Percentiles rank a stretch among this genome's conserved stretches.
phyloP scores from a whole-genome alignment of 441 rosid species.

The Arabidopsis hybrid region DNA sequence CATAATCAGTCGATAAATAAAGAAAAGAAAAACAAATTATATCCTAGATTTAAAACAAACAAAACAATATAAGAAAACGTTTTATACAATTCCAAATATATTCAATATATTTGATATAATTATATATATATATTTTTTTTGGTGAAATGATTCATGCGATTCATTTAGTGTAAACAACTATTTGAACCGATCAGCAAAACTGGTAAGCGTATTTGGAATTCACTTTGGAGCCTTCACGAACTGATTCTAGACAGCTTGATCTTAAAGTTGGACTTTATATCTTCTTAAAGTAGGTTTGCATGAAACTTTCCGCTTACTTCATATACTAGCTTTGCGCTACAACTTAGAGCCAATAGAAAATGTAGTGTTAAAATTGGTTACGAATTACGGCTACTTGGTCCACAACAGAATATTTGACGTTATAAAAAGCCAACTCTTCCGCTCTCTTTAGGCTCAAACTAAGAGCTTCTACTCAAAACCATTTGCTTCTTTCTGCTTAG shows the following conservation, averaged over 20 bases:
- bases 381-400: slow-evolving; percentile 1
- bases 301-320: background rate
- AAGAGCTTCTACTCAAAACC: slow-evolving; percentile 12
- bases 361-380: background rate
- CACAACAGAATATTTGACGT: slow-evolving; percentile 11
- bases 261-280: background rate
- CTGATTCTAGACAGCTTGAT: background rate
- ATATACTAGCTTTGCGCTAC: background rate
- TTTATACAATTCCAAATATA: background rate
- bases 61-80: background rate
- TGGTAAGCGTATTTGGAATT: background rate
- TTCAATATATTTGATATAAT: background rate
- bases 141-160: background rate
- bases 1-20: no score
- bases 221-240: background rate
- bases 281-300: background rate
- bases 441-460: slow-evolving; percentile 15
- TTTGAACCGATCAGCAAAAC: slow-evolving; percentile 3
- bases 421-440: slow-evolving; percentile 29
- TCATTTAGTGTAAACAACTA: slow-evolving; percentile 5
- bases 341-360: background rate
- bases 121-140: no score
- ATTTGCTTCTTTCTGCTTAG: slow-evolving; percentile 16
- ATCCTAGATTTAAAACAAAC: background rate
- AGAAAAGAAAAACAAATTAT: no score